Evolutionary conservation across 2,329 filamentous ascomycete genomes (phyloP), one percentile per base, ranked within the genome.

Genomic region (Xylariomycetidae sp.): DNA sequence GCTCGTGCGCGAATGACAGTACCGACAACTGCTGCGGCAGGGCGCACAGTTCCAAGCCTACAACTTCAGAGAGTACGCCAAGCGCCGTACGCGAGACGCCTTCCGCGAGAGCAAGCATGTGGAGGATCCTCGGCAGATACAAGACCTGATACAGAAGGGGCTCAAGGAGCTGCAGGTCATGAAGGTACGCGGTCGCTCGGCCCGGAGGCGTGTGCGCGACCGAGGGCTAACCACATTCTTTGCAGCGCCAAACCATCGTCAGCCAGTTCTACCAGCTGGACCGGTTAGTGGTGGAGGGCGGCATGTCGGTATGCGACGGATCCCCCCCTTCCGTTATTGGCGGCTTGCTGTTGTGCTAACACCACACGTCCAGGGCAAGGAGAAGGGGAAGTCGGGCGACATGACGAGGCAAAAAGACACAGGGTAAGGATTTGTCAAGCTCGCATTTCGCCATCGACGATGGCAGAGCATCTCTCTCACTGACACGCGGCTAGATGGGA

Each of bases 41-140:
- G 80, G 87, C 42, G 72, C 74, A 42, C 85, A 95, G 56, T 96
- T 98, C 62, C 77, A 87, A 42, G 79, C 84, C 49, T 98, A 96
- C 71, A 98, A 96, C 67, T 98, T 95, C 73, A 79, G 92, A 65
- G 90, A 95, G 61, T 98, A 98, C 63, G 89, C 92, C 34, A 84
- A 81, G 63, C 82, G 92, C 56, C 78, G 90, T 61, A 95, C 92
- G 58, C 76, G 76, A 58, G 92, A 96, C 68, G 82, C 86, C 4
- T 98, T 96, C 63, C 76, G 83, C 51, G 87, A 94, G 59, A 74
- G 93, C 61, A 74, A 77, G 60, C 58, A 63, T 35, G 82, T 87
- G 52, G 66, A 76, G 28, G 92, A 95, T 55, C 72, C 77, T 46
- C 72, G 86, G 43, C 71, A 73, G 64, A 72, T 94, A 59, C 88